Percentiles rank a stretch among this genome's conserved stretches.
phyloP scores from a whole-genome alignment of 2,329 filamentous ascomycete genomes.

The Ophiosphaerella narmari region DNA sequence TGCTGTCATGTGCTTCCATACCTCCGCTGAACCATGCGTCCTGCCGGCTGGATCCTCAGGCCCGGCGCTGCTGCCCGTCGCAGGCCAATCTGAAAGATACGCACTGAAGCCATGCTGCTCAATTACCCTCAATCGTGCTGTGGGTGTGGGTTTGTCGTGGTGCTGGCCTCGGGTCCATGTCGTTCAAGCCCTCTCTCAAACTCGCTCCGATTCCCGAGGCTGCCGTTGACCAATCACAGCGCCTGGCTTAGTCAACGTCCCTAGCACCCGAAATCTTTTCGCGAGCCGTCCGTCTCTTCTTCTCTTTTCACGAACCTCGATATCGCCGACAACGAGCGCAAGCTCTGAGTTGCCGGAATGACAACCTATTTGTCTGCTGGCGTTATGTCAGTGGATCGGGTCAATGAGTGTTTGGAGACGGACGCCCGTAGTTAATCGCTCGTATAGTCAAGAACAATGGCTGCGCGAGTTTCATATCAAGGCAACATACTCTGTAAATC shows the following conservation, averaged over 20 bases:
- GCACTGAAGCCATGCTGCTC: conserved; percentile 49
- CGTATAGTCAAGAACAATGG: conserved; percentile 48
- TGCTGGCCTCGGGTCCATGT: conserved; percentile 35
- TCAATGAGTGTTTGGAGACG: conserved; percentile 50
- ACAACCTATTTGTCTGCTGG: conserved; percentile 42
- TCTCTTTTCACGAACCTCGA: conserved; percentile 46
- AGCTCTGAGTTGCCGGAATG: conserved; percentile 43
- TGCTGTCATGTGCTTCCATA: conserved; percentile 39
- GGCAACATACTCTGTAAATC: conserved; percentile 47
- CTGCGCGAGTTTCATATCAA: conserved; percentile 60
- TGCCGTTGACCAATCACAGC: conserved; percentile 34
- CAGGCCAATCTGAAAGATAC: conserved; percentile 51
- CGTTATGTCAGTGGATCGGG: conserved; percentile 47
- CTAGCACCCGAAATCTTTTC: conserved; percentile 40
- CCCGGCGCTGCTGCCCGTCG: conserved; percentile 49
- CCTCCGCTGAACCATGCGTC: conserved; percentile 55
- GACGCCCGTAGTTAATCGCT: conserved; percentile 60
- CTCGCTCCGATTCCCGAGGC: conserved; percentile 33
- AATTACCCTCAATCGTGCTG: conserved; percentile 11
- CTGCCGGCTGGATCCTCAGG: conserved; percentile 46
- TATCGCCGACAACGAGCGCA: conserved; percentile 44
- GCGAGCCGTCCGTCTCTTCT: conserved; percentile 18
- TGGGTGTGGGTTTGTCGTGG: conserved; percentile 28
- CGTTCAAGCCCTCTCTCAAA: conserved; percentile 17
- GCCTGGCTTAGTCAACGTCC: conserved; percentile 34